Evolutionary conservation across 768 basidiomycete genomes (phyloP).

Genomic region (Leccinum subgranulosum): DNA sequence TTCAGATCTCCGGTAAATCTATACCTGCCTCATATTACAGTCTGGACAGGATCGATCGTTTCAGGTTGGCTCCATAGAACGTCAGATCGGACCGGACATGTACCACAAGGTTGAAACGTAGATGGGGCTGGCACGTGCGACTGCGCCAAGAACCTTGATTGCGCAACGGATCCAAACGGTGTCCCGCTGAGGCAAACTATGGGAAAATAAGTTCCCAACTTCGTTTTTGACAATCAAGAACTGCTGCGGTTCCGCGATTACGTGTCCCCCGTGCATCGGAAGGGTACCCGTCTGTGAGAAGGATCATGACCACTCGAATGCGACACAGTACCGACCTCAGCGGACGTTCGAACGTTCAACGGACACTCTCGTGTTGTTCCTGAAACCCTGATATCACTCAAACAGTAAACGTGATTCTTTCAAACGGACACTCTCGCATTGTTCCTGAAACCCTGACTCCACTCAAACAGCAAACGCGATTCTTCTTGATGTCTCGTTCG

Average conservation of each 20-base stretch:
- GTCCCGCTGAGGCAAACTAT: not conserved
- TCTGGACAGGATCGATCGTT: constrained; percentile 2
- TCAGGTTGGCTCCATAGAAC: not conserved
- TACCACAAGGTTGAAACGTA: not conserved
- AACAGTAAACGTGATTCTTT: not conserved
- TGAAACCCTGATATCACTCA: not conserved
- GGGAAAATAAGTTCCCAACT: not conserved
- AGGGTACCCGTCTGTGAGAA: not conserved
- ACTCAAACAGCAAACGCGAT: not conserved
- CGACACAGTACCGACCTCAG: no score
- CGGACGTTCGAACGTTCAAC: not conserved
- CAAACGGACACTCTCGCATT: not conserved
- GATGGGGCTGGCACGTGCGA: not conserved
- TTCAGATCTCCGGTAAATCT: not conserved
- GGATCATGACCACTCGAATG: not conserved
- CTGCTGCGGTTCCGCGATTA: not conserved
- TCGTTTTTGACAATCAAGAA: not conserved
- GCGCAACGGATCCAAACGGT: constrained; percentile 2
- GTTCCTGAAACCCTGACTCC: not conserved
- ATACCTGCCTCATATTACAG: no score
- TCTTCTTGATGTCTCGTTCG: not conserved
- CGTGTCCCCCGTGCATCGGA: not conserved
- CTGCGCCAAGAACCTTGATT: not conserved
- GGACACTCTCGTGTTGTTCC: not conserved
- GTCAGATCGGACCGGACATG: not conserved